These are phyloP conservation scores for Lachnellula arida DNA, from an alignment of 2,329 filamentous ascomycete species.

Conservation along the genomic window DNA sequence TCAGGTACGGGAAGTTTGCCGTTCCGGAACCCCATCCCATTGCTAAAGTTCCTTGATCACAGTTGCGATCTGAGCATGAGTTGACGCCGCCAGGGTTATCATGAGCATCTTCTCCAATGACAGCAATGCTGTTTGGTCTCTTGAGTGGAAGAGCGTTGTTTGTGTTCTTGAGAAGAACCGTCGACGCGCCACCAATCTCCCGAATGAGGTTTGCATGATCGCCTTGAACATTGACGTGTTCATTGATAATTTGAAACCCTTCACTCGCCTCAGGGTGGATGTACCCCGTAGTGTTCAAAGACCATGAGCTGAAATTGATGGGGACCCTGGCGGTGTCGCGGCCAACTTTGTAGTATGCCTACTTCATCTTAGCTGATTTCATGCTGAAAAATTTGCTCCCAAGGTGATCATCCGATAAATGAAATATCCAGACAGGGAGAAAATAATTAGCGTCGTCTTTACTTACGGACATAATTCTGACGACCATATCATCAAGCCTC, in stretches of 20 bases:
- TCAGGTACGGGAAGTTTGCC: constrained; percentile 68
- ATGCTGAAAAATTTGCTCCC: too few relatives aligned
- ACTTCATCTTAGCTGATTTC: not conserved
- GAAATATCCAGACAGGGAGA: too few relatives aligned
- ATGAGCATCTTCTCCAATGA: constrained; percentile 80
- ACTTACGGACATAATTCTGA: constrained; percentile 64
- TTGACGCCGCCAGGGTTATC: constrained; percentile 73
- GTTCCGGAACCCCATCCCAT: constrained; percentile 80
- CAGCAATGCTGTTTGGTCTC: constrained; percentile 67
- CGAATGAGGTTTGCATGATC: constrained; percentile 74
- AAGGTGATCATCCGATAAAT: too few relatives aligned
- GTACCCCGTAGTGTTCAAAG: constrained; percentile 66
- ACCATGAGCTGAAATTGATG: constrained; percentile 90
- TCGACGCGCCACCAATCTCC: constrained; percentile 72
- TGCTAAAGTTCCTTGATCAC: constrained; percentile 57
- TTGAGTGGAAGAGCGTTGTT: constrained; percentile 66
- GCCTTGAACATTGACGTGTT: constrained; percentile 73
- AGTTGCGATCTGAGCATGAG: constrained; percentile 56
- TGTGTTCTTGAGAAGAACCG: constrained; percentile 82
- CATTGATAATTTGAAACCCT: constrained; percentile 65
- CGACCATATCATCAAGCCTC: constrained; percentile 87
- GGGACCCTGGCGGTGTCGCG: constrained; percentile 34
- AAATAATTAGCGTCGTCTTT: constrained; percentile 15
- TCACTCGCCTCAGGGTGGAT: constrained; percentile 59
- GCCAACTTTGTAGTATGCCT: constrained; percentile 33